Percentiles rank a stretch among this genome's conserved stretches.
Evolutionary conservation across 1,284 basidiomycete species (phyloP).

Genomic region (Rhodotorula sp.): DNA sequence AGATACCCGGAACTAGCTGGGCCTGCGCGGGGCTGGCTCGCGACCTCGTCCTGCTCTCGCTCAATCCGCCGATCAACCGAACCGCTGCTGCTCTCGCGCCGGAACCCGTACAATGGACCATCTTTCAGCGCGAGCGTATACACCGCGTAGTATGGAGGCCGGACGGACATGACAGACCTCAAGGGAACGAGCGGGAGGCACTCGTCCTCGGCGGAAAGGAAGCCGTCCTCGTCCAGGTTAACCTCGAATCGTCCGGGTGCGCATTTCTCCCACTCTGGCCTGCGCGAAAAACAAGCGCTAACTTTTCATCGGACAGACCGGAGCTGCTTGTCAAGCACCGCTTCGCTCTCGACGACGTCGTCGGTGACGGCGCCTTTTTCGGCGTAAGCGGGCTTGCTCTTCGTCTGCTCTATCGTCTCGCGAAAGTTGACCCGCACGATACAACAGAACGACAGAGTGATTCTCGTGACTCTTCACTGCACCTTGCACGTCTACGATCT

Average conservation of each 20-base stretch:
- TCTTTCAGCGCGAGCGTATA: conserved; percentile 21
- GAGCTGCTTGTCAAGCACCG: not conserved
- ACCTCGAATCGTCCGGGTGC: not conserved
- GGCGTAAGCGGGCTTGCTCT: not conserved
- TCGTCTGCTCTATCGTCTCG: not conserved
- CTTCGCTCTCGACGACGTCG: conserved; percentile 17
- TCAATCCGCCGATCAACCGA: conserved; percentile 2
- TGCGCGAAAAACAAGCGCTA: not conserved
- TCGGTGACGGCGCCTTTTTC: conserved; percentile 25
- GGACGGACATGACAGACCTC: rapidly evolving
- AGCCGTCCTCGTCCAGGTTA: conserved; percentile 12
- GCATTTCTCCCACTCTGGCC: no score
- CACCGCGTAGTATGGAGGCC: conserved; percentile 13
- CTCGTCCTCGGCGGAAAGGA: conserved; percentile 25
- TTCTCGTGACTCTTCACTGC: conserved; percentile 25
- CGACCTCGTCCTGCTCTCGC: not conserved
- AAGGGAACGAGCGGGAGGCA: not conserved
- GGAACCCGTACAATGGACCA: not conserved
- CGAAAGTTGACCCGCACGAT: not conserved
- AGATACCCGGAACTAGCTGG: not conserved
- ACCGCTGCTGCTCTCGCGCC: no score
- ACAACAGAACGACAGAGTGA: conserved; percentile 5
- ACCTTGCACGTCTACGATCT: conserved; percentile 9
- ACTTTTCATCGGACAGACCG: not conserved
- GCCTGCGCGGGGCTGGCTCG: not conserved